Conservation (phyloP, 306 rosid species). For the Quercus variabilis region DNA sequence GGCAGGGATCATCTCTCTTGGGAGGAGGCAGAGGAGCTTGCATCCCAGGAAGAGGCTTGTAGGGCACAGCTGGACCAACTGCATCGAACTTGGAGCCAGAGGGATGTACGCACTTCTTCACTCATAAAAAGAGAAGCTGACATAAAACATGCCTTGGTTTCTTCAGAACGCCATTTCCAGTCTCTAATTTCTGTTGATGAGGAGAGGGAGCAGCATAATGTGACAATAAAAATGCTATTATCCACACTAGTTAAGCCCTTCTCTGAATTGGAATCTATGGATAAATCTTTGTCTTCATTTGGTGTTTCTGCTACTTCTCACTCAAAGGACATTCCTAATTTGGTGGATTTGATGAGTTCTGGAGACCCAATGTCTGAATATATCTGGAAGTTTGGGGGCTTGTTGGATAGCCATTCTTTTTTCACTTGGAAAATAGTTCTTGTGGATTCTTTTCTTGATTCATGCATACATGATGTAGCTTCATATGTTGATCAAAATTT, state of each 20-base stretch:
- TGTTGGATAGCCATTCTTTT: constrained; percentile 63
- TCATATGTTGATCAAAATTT: constrained; percentile 83
- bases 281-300: constrained; percentile 49
- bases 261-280: constrained; percentile 67
- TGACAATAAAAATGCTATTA: constrained; percentile 58
- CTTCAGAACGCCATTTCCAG: constrained; percentile 65
- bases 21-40: constrained; percentile 99
- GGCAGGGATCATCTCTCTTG: constrained; percentile 96
- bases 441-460: constrained; percentile 82
- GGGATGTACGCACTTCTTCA: constrained; percentile 62
- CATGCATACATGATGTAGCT: constrained; percentile 81
- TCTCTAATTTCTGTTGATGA: constrained; percentile 52
- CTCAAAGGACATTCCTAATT: constrained; percentile 42
- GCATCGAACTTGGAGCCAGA: constrained; percentile 89
- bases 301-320: constrained; percentile 44
- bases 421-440: constrained; percentile 84
- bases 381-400: constrained; percentile 76
- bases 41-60: constrained; percentile 95
- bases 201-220: constrained; percentile 48
- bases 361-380: constrained; percentile 73
- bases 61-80: constrained; percentile 86
- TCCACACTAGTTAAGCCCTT: constrained; percentile 72
- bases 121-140: constrained; percentile 84
- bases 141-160: constrained; percentile 64
- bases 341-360: constrained; percentile 63